These are phyloP conservation scores for Phanerochaete sordida DNA, from an alignment of 768 basidiomycete species.

Conservation along the genomic window DNA sequence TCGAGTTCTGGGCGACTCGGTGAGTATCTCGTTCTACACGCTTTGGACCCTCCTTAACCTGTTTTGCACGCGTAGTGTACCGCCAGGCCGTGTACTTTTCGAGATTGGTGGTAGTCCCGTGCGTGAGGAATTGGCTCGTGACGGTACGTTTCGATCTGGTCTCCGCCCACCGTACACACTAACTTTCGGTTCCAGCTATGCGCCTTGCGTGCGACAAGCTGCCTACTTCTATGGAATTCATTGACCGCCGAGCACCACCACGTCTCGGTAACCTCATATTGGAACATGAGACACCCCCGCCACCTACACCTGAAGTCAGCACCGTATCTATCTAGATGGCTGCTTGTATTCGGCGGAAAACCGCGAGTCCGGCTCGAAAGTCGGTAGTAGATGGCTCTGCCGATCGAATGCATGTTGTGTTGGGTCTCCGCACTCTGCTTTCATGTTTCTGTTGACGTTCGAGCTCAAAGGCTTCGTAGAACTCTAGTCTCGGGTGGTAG, in stretches of 20 bases:
- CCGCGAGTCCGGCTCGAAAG: too few species aligned
- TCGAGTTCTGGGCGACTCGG: slow-evolving; percentile 97
- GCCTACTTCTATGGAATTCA: slow-evolving; percentile 86
- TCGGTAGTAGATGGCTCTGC: too few species aligned
- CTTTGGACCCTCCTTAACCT: slow-evolving; percentile 1
- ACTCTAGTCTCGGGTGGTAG: too few species aligned
- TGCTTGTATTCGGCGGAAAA: too few species aligned
- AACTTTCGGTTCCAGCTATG: slow-evolving; percentile 52
- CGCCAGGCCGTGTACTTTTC: slow-evolving; percentile 86
- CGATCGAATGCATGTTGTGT: too few species aligned
- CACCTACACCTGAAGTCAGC: background rate
- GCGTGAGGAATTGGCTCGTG: slow-evolving; percentile 88
- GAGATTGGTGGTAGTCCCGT: slow-evolving; percentile 91
- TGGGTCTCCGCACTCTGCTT: too few species aligned
- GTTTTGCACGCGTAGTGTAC: slow-evolving; percentile 50
- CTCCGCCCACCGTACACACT: background rate
- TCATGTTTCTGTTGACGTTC: too few species aligned
- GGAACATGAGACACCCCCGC: slow-evolving; percentile 1
- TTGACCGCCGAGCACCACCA: slow-evolving; percentile 62
- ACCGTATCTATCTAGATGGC: too few species aligned
- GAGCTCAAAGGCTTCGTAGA: too few species aligned
- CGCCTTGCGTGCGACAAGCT: slow-evolving; percentile 86
- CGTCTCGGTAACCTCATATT: slow-evolving; percentile 69
- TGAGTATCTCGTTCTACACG: slow-evolving; percentile 31
- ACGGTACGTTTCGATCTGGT: slow-evolving; percentile 51